Evolutionary conservation across 306 rosid species (phyloP).

Genomic region (Bauhinia variegata): DNA sequence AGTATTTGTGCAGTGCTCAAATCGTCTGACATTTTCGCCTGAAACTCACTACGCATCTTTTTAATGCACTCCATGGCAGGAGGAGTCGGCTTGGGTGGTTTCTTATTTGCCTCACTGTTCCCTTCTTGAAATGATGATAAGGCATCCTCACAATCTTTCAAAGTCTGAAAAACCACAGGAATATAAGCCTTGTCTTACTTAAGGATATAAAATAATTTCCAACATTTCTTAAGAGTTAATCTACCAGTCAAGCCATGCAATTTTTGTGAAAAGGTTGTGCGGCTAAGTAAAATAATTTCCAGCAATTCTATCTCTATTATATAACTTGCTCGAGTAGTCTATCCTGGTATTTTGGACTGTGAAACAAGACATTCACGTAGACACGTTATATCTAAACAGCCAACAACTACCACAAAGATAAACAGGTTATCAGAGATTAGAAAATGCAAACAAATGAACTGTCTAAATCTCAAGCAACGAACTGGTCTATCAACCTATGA

Average conservation of each 20-base stretch:
- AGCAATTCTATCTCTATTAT: too few relatives aligned
- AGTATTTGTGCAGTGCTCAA: slow-evolving; percentile 83
- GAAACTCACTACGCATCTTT: slow-evolving; percentile 68
- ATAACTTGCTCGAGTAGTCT: too few relatives aligned
- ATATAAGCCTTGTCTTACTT: slow-evolving; percentile 13
- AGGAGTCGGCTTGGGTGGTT: slow-evolving; percentile 46
- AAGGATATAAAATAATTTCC: slow-evolving; percentile 2
- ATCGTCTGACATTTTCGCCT: slow-evolving; percentile 87
- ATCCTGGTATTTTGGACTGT: background rate
- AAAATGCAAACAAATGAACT: background rate
- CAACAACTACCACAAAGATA: slow-evolving; percentile 4
- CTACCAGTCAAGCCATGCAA: too few relatives aligned
- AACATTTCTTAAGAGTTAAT: slow-evolving; percentile 8
- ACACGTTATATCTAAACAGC: background rate
- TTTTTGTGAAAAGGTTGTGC: background rate
- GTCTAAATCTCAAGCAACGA: slow-evolving; percentile 23
- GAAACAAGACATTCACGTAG: slow-evolving; percentile 7
- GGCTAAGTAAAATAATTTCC: slow-evolving; percentile 1
- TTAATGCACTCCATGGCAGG: slow-evolving; percentile 68
- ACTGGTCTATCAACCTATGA: slow-evolving; percentile 18
- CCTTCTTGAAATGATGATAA: slow-evolving; percentile 64
- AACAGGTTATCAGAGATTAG: slow-evolving; percentile 16
- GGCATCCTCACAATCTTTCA: slow-evolving; percentile 79
- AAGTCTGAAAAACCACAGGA: slow-evolving; percentile 64
- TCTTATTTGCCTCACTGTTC: slow-evolving; percentile 50